Conservation (phyloP, 108 stramenopile species). For the Nannochloropsis oceanica region DNA sequence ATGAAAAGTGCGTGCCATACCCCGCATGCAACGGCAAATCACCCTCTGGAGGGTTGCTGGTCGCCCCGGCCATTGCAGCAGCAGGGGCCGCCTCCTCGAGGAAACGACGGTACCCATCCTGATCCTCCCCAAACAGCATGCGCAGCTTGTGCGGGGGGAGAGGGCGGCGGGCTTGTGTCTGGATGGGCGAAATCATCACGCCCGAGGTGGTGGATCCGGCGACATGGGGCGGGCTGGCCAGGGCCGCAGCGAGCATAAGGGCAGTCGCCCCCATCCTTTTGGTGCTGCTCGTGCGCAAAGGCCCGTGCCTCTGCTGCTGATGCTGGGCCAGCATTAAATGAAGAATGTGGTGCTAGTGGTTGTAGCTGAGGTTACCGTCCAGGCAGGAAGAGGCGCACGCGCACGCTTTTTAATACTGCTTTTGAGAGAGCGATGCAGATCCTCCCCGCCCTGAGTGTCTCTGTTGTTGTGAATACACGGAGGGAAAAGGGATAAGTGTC, state of each 20-base stretch:
- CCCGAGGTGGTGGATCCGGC: not conserved
- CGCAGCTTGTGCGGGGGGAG: not conserved
- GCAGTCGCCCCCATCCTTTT: not conserved
- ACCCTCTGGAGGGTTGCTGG: not conserved
- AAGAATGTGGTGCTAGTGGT: too few species aligned
- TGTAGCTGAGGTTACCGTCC: too few species aligned
- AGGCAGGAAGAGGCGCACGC: too few species aligned
- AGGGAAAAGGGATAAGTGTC: too few species aligned
- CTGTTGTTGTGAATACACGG: too few species aligned
- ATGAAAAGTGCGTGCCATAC: conserved; percentile 68
- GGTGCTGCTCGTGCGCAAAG: not conserved
- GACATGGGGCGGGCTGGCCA: not conserved
- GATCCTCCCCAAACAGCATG: not conserved
- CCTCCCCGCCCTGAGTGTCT: not conserved
- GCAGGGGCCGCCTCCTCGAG: not conserved
- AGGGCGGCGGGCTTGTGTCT: not conserved
- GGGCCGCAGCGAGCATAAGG: not conserved
- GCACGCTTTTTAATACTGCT: too few species aligned
- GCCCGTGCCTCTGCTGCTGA: not conserved
- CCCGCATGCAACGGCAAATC: conserved; percentile 35
- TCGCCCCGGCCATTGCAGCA: not conserved
- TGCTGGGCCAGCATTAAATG: not conserved
- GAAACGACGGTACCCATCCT: not conserved
- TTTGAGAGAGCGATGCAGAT: not conserved
- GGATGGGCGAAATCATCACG: not conserved